Percentiles rank a stretch among this genome's conserved stretches.
Conservation (phyloP, 2,329 filamentous ascomycete species). For the Diplodia intermedia region DNA sequence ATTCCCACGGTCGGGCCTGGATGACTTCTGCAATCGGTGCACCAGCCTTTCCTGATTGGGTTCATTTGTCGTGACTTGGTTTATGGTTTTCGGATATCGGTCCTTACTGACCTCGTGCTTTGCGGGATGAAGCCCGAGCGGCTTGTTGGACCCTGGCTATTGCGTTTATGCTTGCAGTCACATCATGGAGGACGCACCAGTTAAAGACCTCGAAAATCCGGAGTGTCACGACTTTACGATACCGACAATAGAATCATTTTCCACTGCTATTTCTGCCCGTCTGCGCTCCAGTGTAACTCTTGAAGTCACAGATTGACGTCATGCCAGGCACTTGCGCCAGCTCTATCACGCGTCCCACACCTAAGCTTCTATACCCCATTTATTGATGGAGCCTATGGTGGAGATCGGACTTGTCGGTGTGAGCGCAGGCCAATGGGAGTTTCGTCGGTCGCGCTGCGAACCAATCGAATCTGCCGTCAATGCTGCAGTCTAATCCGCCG, state of each 20-base stretch:
- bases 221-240: constrained; percentile 19
- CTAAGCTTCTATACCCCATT: constrained; percentile 1
- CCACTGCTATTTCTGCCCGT: no score
- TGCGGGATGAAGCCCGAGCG: constrained; percentile 7
- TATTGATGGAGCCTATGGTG: constrained; percentile 20
- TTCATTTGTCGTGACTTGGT: constrained; percentile 18
- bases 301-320: background rate
- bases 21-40: constrained; percentile 26
- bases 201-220: background rate
- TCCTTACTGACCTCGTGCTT: constrained; percentile 2
- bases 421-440: background rate
- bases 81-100: constrained; percentile 15
- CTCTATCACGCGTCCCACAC: background rate
- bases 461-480: background rate
- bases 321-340: background rate
- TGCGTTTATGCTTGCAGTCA: constrained; percentile 4
- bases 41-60: constrained; percentile 22
- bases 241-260: constrained; percentile 15
- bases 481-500: constrained; percentile 13
- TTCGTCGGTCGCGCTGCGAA: background rate
- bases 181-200: constrained; percentile 13
- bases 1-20: constrained; percentile 22
- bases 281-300: background rate
- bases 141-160: constrained; percentile 2
- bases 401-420: constrained; percentile 13